These are phyloP conservation scores for Pistacia atlantica DNA, from an alignment of 345 rosid species.

Conservation along the genomic window DNA sequence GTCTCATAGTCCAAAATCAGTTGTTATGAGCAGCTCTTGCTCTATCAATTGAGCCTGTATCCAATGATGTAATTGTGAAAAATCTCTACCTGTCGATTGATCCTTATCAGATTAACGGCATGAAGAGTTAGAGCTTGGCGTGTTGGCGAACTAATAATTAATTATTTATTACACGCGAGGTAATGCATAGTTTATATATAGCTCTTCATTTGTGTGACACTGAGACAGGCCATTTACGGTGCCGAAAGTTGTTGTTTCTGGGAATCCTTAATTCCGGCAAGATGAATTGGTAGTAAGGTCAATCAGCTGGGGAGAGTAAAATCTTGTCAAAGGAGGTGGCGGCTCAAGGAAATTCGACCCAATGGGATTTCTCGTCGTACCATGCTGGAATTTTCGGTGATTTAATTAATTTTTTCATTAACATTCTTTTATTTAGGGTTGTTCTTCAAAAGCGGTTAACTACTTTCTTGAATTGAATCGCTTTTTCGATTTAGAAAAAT, in stretches of 20 bases:
- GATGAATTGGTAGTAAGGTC: constrained; percentile 52
- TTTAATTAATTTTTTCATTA: not conserved
- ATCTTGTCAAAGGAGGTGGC: constrained; percentile 38
- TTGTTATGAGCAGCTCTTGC: constrained; percentile 4
- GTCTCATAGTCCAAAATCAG: too few relatives aligned
- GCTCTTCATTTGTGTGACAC: too few relatives aligned
- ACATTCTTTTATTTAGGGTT: not conserved
- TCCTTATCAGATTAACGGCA: constrained; percentile 59
- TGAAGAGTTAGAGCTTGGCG: constrained; percentile 40
- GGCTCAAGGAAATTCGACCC: constrained; percentile 47
- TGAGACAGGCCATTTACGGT: constrained; percentile 45
- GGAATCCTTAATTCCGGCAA: constrained; percentile 44
- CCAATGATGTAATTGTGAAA: constrained; percentile 40
- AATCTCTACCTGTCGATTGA: constrained; percentile 58
- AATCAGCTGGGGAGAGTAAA: constrained; percentile 56
- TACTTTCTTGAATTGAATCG: too few relatives aligned
- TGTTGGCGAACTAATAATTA: too few relatives aligned
- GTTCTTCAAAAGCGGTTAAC: too few relatives aligned
- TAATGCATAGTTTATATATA: not conserved
- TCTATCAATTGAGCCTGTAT: constrained; percentile 29
- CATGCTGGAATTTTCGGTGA: constrained; percentile 59
- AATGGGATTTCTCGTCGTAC: constrained; percentile 59
- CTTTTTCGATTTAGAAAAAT: too few relatives aligned
- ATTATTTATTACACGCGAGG: not conserved
- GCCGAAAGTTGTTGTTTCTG: constrained; percentile 52